These are phyloP conservation scores for Exophiala bonariae DNA, from an alignment of 2,329 filamentous ascomycete genomes.

Conservation along the genomic window DNA sequence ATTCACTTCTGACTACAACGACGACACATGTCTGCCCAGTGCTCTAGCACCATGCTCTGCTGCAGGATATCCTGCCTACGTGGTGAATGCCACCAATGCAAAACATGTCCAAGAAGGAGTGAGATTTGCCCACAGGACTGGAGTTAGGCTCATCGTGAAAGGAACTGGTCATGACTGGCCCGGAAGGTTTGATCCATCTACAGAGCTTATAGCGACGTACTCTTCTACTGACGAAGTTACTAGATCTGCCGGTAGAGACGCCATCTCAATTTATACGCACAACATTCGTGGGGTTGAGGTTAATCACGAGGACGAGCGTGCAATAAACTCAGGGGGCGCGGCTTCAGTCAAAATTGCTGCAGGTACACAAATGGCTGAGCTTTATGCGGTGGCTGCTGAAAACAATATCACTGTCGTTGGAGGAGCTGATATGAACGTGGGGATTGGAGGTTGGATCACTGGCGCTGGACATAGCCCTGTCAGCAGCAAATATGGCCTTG, in stretches of 20 bases:
- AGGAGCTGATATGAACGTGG: conserved; percentile 57
- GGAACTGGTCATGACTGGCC: conserved; percentile 57
- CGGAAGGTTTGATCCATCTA: conserved; percentile 12
- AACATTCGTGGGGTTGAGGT: conserved; percentile 17
- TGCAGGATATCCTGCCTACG: conserved; percentile 35
- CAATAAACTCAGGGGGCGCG: conserved; percentile 16
- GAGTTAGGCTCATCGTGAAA: conserved; percentile 49
- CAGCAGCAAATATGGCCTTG: conserved; percentile 52
- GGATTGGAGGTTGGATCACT: conserved; percentile 48
- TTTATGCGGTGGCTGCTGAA: conserved; percentile 52
- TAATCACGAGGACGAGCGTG: conserved; percentile 12
- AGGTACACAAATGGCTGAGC: conserved; percentile 54
- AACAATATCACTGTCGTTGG: conserved; percentile 52
- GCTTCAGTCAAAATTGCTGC: conserved; percentile 56
- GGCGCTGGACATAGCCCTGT: conserved; percentile 59
- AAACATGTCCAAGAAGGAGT: conserved; percentile 39
- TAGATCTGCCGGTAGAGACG: conserved; percentile 39
- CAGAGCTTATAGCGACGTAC: too few species aligned
- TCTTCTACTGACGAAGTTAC: conserved; percentile 40
- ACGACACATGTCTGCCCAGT: conserved; percentile 52
- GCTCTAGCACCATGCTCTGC: conserved; percentile 29
- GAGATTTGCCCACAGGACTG: conserved; percentile 36
- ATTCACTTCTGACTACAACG: conserved; percentile 46
- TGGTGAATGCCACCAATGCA: conserved; percentile 37
- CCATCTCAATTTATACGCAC: conserved; percentile 43